Percentiles rank a stretch among this genome's conserved stretches.
phyloP scores from a whole-genome alignment of 345 rosid species.

The Anastatica hierochuntica region DNA sequence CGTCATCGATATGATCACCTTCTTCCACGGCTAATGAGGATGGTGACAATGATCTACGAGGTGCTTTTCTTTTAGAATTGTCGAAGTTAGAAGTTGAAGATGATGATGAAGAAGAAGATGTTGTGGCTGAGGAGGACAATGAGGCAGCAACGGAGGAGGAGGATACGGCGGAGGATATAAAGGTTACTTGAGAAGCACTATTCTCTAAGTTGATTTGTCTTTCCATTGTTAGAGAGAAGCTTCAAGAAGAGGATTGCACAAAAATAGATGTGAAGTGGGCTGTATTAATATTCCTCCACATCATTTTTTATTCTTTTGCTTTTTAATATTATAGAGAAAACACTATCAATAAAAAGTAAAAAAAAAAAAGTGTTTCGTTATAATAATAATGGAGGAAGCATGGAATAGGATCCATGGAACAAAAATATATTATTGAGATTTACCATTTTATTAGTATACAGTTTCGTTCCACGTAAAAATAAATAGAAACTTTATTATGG shows the following conservation, averaged over 20 bases:
- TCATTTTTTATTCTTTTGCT: neutral
- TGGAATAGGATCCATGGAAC: too few relatives aligned
- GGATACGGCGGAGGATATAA: constrained; percentile 1
- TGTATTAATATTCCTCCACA: constrained; percentile 25
- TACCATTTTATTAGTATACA: too few relatives aligned
- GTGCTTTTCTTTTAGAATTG: constrained; percentile 12
- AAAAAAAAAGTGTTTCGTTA: too few relatives aligned
- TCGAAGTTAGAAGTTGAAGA: constrained; percentile 16
- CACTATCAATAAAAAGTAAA: neutral
- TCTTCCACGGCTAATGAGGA: constrained; percentile 9
- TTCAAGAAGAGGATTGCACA: constrained; percentile 21
- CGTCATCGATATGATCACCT: constrained; percentile 12
- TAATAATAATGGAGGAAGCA: too few relatives aligned
- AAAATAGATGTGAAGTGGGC: constrained; percentile 27
- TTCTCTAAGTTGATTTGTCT: constrained; percentile 34
- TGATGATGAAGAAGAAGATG: constrained; percentile 11
- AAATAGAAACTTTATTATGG: too few relatives aligned
- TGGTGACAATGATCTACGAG: constrained; percentile 26
- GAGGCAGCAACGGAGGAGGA: constrained; percentile 1
- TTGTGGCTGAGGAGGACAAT: constrained; percentile 20
- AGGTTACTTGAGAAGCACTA: constrained; percentile 30
- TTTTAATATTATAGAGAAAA: constrained; percentile 16
- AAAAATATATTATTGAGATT: too few relatives aligned
- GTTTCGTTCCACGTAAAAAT: too few relatives aligned
- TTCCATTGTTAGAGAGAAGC: constrained; percentile 25